These are phyloP conservation scores for Aureobasidium sp. DNA, from an alignment of 2,329 filamentous ascomycete genomes.

Conservation along the genomic window DNA sequence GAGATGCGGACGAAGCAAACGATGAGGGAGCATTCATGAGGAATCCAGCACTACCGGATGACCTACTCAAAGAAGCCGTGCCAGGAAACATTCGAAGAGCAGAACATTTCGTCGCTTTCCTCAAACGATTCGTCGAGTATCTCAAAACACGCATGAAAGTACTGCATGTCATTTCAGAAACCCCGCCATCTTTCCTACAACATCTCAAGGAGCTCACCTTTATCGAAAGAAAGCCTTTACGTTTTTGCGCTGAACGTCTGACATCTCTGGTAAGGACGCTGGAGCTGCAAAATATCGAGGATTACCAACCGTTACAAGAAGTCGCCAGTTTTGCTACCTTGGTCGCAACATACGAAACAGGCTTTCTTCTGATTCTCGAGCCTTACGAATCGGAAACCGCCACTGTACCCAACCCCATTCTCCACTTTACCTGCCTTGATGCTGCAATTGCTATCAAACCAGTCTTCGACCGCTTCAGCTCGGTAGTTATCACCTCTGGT, in stretches of 20 bases:
- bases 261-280: conserved; percentile 91
- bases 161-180: conserved; percentile 93
- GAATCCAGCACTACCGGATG: conserved; percentile 88
- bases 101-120: conserved; percentile 90
- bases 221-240: conserved; percentile 90
- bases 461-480: conserved; percentile 94
- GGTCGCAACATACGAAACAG: conserved; percentile 93
- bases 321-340: conserved; percentile 96
- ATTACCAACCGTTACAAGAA: conserved; percentile 93
- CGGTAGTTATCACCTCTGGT: conserved; percentile 96
- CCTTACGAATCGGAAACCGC: conserved; percentile 94
- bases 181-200: conserved; percentile 83
- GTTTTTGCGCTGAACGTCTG: conserved; percentile 89
- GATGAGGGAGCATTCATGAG: conserved; percentile 96
- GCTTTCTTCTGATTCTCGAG: conserved; percentile 92
- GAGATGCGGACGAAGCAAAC: conserved; percentile 79
- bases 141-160: conserved; percentile 96
- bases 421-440: conserved; percentile 94
- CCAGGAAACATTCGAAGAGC: conserved; percentile 93
- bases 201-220: conserved; percentile 95
- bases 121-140: conserved; percentile 97
- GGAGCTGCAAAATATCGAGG: conserved; percentile 94
- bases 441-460: conserved; percentile 97
- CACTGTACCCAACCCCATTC: conserved; percentile 90
- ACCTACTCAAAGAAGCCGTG: conserved; percentile 89